Evolutionary conservation across 2,329 filamentous ascomycete genomes (phyloP).

Genomic region (Colletotrichum tabaci): DNA sequence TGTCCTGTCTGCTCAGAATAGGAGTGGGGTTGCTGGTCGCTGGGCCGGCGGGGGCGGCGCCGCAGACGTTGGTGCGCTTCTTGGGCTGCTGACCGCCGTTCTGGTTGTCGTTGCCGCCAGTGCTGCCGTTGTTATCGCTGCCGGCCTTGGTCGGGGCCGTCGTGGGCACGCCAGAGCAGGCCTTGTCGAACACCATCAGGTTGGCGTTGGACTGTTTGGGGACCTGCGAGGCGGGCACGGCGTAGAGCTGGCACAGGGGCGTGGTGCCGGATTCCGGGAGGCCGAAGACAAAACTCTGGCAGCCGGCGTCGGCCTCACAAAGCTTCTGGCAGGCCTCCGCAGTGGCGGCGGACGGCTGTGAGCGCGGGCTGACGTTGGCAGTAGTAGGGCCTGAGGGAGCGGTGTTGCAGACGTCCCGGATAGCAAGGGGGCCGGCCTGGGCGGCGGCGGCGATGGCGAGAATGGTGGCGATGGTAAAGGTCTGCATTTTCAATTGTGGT

Average conservation of each 20-base stretch:
- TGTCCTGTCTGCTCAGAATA: no score
- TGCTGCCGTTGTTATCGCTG: no score
- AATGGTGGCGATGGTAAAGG: slow-evolving; percentile 26
- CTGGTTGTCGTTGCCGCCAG: no score
- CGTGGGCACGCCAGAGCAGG: slow-evolving; percentile 26
- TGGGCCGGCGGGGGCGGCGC: no score
- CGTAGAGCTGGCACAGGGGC: slow-evolving; percentile 31
- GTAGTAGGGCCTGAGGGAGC: slow-evolving; percentile 20
- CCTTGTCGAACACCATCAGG: slow-evolving; percentile 35
- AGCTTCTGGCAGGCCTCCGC: slow-evolving; percentile 34
- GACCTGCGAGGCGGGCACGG: slow-evolving; percentile 27
- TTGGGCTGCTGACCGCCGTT: no score
- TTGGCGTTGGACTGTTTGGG: slow-evolving; percentile 29
- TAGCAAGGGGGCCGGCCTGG: slow-evolving; percentile 25
- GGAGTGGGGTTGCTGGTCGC: no score
- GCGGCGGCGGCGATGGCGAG: slow-evolving; percentile 22
- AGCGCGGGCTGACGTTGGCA: slow-evolving; percentile 18
- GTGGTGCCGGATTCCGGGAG: slow-evolving; percentile 11
- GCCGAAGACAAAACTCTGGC: slow-evolving; percentile 30
- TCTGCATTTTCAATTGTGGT: slow-evolving; percentile 26
- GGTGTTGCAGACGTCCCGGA: slow-evolving; percentile 27
- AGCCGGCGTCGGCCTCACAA: slow-evolving; percentile 27
- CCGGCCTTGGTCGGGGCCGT: no score
- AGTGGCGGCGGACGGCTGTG: slow-evolving; percentile 28
- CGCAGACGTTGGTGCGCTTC: no score